phyloP scores from a whole-genome alignment of 345 rosid species.

The Fremontodendron californicum region DNA sequence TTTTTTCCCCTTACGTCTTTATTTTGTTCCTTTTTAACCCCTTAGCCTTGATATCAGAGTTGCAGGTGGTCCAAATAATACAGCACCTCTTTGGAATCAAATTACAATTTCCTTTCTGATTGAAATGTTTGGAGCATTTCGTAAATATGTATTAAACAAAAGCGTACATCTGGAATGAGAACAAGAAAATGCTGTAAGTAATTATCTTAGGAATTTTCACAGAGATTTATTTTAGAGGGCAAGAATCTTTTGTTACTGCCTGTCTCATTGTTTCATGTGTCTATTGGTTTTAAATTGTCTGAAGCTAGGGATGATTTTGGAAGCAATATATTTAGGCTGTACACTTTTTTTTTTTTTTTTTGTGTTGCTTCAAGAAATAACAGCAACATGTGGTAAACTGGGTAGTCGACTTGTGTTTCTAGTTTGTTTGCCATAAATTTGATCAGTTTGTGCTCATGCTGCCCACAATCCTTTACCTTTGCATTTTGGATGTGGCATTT shows the following conservation, averaged over 20 bases:
- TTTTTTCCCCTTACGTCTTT: slow-evolving; percentile 4
- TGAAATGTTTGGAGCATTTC: slow-evolving; percentile 24
- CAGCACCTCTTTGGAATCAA: slow-evolving; percentile 23
- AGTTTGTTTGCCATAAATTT: too few relatives aligned
- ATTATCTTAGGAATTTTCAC: slow-evolving; percentile 30
- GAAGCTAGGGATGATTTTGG: not conserved
- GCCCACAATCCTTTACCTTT: too few relatives aligned
- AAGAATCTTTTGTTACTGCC: not conserved
- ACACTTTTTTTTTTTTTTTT: not conserved
- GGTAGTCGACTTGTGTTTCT: too few relatives aligned
- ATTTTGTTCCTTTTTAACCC: not conserved
- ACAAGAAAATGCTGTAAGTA: slow-evolving; percentile 47
- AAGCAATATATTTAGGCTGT: not conserved
- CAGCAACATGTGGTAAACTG: not conserved
- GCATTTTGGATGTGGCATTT: too few relatives aligned
- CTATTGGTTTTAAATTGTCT: not conserved
- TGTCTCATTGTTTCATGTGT: not conserved
- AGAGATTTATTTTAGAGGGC: slow-evolving; percentile 25
- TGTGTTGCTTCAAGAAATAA: not conserved
- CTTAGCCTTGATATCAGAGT: slow-evolving; percentile 23
- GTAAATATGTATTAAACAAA: slow-evolving; percentile 36
- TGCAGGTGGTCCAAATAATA: slow-evolving; percentile 43
- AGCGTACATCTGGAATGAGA: slow-evolving; percentile 25
- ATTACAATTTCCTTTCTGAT: slow-evolving; percentile 21
- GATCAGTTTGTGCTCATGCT: too few relatives aligned